Conservation (phyloP, 768 basidiomycete species). For the Boletus sp. region DNA sequence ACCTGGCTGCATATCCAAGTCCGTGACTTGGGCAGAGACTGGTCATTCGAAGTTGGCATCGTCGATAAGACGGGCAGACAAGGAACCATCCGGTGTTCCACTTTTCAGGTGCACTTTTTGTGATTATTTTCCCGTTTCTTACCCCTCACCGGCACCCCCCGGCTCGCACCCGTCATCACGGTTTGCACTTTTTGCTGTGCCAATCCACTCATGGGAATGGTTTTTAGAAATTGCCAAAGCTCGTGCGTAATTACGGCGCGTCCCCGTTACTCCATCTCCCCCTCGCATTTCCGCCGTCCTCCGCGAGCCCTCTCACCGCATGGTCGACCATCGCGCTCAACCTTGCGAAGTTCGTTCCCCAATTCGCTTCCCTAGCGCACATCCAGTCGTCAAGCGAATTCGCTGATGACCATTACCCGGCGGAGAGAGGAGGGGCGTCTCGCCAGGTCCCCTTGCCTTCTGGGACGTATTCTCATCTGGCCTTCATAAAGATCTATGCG, state of each 20-base stretch:
- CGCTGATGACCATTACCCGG: conserved; percentile 19
- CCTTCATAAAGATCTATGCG: conserved; percentile 74
- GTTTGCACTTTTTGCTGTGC: background rate
- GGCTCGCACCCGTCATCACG: background rate
- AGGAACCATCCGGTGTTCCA: conserved; percentile 66
- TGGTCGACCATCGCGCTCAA: conserved; percentile 68
- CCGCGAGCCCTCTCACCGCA: conserved; percentile 57
- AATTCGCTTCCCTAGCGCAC: conserved; percentile 53
- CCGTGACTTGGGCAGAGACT: conserved; percentile 61
- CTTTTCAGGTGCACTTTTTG: conserved; percentile 63
- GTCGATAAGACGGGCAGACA: conserved; percentile 58
- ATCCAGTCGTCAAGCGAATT: conserved; percentile 20
- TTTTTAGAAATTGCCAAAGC: conserved; percentile 50
- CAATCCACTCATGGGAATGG: conserved; percentile 11
- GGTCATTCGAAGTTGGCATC: conserved; percentile 74
- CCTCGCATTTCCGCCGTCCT: conserved; percentile 54
- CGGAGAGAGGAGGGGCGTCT: conserved; percentile 19
- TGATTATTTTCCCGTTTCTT: background rate
- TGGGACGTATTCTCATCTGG: conserved; percentile 60
- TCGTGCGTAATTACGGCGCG: conserved; percentile 39
- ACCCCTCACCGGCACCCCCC: conserved; percentile 1
- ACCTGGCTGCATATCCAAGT: conserved; percentile 77
- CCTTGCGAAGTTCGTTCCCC: conserved; percentile 55
- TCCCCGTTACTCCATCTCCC: conserved; percentile 69
- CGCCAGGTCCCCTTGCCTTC: conserved; percentile 38